A percentile compares a stretch with the other conserved stretches of the same genome.
These are phyloP conservation scores for Pseudophaeomoniella oleicola DNA, from an alignment of 2,329 filamentous ascomycete genomes.

Conservation along the genomic window DNA sequence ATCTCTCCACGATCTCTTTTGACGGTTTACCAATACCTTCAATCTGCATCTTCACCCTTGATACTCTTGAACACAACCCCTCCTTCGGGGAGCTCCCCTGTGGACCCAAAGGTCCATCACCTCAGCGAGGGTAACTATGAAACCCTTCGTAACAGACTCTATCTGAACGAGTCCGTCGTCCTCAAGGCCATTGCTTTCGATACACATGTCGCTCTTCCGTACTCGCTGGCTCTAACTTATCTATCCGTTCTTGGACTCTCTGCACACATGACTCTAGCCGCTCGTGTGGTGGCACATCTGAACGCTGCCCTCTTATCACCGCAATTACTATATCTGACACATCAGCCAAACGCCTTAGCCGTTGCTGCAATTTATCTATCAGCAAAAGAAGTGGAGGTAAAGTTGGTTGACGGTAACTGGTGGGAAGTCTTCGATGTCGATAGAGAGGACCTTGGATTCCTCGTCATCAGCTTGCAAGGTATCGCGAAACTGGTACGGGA, in stretches of 20 bases:
- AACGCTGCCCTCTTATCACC: conserved; percentile 77
- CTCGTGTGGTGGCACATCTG: conserved; percentile 59
- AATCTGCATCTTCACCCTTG: conserved; percentile 45
- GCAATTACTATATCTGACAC: conserved; percentile 79
- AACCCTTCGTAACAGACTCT: conserved; percentile 46
- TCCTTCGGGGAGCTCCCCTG: conserved; percentile 10
- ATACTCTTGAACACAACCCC: conserved; percentile 22
- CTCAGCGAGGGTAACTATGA: conserved; percentile 62
- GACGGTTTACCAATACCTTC: conserved; percentile 72
- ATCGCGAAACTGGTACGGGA: conserved; percentile 53
- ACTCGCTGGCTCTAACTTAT: conserved; percentile 79
- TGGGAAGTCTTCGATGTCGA: conserved; percentile 98
- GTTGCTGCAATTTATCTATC: conserved; percentile 86
- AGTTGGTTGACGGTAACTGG: conserved; percentile 67
- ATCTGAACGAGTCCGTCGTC: conserved; percentile 63
- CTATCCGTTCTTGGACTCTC: conserved; percentile 69
- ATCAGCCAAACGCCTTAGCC: conserved; percentile 74
- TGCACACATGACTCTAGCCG: conserved; percentile 40
- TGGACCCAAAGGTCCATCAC: conserved; percentile 45
- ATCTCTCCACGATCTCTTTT: conserved; percentile 66
- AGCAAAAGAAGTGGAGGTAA: conserved; percentile 58
- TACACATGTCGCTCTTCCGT: conserved; percentile 71
- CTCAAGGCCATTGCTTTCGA: conserved; percentile 67
- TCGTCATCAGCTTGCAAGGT: conserved; percentile 75
- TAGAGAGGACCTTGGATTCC: conserved; percentile 81